Evolutionary conservation across 345 rosid species (phyloP).

Genomic region (Populus tremula): DNA sequence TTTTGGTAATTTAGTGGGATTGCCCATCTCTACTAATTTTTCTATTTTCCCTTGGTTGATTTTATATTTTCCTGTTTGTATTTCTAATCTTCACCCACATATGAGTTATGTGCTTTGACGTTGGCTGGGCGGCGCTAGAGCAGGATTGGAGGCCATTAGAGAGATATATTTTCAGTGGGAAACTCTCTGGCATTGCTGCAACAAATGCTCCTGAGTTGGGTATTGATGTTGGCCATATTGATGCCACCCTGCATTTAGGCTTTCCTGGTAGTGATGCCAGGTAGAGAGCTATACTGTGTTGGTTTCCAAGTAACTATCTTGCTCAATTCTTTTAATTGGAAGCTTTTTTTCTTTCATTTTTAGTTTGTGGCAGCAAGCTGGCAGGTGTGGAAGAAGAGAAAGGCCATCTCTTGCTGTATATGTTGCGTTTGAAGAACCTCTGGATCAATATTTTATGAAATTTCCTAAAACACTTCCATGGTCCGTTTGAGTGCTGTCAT

Average conservation of each 20-base stretch:
- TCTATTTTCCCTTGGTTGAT: background rate
- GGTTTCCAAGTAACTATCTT: background rate
- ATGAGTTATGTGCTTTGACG: conserved; percentile 12
- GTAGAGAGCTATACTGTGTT: conserved; percentile 38
- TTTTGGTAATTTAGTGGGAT: too few relatives aligned
- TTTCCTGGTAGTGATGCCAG: conserved; percentile 97
- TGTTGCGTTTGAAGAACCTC: conserved; percentile 80
- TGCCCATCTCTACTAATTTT: background rate
- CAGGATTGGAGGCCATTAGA: conserved; percentile 92
- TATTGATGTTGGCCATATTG: conserved; percentile 93
- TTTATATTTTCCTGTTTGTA: background rate
- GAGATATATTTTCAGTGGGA: conserved; percentile 73
- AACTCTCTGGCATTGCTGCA: conserved; percentile 85
- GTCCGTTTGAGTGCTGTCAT: conserved; percentile 85
- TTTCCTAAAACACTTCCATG: conserved; percentile 73
- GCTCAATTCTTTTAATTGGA: conserved; percentile 18
- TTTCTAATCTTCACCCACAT: background rate
- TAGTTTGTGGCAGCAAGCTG: conserved; percentile 98
- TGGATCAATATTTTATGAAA: conserved; percentile 91
- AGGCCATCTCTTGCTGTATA: conserved; percentile 81
- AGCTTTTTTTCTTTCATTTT: conserved; percentile 19
- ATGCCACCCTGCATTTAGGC: conserved; percentile 90
- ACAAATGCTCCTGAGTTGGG: conserved; percentile 98
- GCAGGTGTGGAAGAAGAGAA: conserved; percentile 92
- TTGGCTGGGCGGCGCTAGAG: conserved; percentile 13